phyloP scores from a whole-genome alignment of 1,284 basidiomycete genomes.

The Earliella scabrosa region DNA sequence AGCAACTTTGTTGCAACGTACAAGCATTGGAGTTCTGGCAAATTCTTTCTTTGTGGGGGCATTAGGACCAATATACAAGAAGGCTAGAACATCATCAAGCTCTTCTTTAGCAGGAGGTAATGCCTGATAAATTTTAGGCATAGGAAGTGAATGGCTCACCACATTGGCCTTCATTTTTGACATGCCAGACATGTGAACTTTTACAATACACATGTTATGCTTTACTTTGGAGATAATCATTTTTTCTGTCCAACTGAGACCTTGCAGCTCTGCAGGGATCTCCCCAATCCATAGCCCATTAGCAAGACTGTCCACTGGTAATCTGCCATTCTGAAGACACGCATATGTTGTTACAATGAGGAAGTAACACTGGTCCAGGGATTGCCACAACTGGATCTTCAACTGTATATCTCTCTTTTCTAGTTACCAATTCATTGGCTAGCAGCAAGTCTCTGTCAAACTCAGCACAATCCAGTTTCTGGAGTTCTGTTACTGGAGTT shows the following conservation, averaged over 20 bases:
- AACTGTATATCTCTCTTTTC: neutral
- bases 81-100: too few species aligned
- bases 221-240: conserved; percentile 32
- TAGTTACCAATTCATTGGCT: neutral
- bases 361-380: neutral
- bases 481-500: too few species aligned
- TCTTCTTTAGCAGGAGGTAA: too few species aligned
- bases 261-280: conserved; percentile 33
- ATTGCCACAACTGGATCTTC: too few species aligned
- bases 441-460: too few species aligned
- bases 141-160: too few species aligned
- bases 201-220: conserved; percentile 35
- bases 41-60: conserved; percentile 38
- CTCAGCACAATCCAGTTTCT: too few species aligned
- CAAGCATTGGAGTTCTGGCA: conserved; percentile 39
- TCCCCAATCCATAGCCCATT: conserved; percentile 45
- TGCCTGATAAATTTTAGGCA: too few species aligned
- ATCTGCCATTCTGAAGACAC: conserved; percentile 13
- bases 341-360: neutral
- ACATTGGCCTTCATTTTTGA: conserved; percentile 42
- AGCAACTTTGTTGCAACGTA: conserved; percentile 32
- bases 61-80: conserved; percentile 36
- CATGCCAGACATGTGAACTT: conserved; percentile 31
- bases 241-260: conserved; percentile 37
- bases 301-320: conserved; percentile 37